Percentiles rank a stretch among this genome's conserved stretches.
Conservation (phyloP, 345 rosid species). For the Arabis alpina region DNA sequence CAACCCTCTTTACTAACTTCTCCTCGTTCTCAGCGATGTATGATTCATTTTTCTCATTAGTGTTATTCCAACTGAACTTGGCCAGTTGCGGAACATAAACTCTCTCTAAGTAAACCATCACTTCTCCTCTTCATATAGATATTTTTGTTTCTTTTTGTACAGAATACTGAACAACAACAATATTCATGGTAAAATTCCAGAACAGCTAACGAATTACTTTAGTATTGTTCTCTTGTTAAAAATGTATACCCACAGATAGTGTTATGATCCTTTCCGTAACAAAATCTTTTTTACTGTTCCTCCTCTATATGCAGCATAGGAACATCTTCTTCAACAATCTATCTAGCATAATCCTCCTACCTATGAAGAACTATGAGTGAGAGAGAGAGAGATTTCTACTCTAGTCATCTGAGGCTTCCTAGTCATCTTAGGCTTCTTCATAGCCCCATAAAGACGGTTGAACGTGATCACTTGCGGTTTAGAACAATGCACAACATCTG, state of each 20-base stretch:
- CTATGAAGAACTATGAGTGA: constrained; percentile 62
- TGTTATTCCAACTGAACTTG: constrained; percentile 74
- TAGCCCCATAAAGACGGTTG: no score
- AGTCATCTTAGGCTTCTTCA: no score
- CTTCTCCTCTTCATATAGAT: background rate
- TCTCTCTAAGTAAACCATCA: constrained; percentile 64
- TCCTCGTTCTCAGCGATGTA: constrained; percentile 55
- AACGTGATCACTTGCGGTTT: no score
- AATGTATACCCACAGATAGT: no score
- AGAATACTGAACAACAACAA: constrained; percentile 79
- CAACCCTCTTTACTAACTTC: background rate
- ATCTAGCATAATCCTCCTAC: constrained; percentile 78
- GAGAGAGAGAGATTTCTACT: no score
- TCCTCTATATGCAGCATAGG: constrained; percentile 43
- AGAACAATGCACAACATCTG: no score
- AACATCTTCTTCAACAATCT: constrained; percentile 85
- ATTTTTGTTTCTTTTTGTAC: background rate
- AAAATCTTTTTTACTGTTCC: background rate
- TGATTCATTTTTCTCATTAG: constrained; percentile 73
- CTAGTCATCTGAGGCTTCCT: no score
- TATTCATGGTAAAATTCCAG: constrained; percentile 79
- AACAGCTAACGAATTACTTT: constrained; percentile 79
- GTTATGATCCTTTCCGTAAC: background rate
- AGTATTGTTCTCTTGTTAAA: no score
- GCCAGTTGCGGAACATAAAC: constrained; percentile 77